Evolutionary conservation across 2,329 filamentous ascomycete genomes (phyloP), one percentile per base, ranked within the genome.

Genomic region (Sporothrix brasiliensis): DNA sequence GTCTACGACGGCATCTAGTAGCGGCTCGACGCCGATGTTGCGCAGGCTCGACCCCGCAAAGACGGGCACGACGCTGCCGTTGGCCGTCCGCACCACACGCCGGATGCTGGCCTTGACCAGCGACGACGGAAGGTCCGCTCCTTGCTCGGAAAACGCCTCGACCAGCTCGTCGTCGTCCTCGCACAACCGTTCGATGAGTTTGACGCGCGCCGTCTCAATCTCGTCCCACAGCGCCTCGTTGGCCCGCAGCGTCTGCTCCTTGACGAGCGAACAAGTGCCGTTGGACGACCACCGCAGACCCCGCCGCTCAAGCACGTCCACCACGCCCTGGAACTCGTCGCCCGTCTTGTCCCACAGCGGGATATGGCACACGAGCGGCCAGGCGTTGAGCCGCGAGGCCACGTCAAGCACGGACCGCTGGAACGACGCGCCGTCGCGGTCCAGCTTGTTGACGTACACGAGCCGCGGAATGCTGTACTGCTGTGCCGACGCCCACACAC

Each of bases 1-100:
- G 76, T 97, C 92, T 10, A 93, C 88, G 14, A 98, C 89, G 50
- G 92, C 92, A 78, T 98, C 93, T 68, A 98, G 86, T 27, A 99
- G 83, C 39, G 94, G 93, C 78, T 97, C 93, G 4, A 98, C 93
- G 9, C 95, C 95, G 73, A 98, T 92, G 74, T 98, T 97, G 54
- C 91, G 89, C 79, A 98, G 93, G 79, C 94, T 97, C 5, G 94
- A 94, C 2, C 94, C 94, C 0, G 92, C 92, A 79, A 97, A 96
- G 0, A 97, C 86, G 0, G 94, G 94, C 56, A 95, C 91, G 21
- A 96, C 83, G n/a, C 82, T 83, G 67, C 92, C 93, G 11, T 90
- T 86, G 0, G 89, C 87, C 61, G 84, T 83, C 6, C 89, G 83
- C 6, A 97, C 87, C 52, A 89, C 89, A 60, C 89, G 86, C 47